Evolutionary conservation across 2,329 filamentous ascomycete species (phyloP).

Genomic region (Microthyrium microscopicum): DNA sequence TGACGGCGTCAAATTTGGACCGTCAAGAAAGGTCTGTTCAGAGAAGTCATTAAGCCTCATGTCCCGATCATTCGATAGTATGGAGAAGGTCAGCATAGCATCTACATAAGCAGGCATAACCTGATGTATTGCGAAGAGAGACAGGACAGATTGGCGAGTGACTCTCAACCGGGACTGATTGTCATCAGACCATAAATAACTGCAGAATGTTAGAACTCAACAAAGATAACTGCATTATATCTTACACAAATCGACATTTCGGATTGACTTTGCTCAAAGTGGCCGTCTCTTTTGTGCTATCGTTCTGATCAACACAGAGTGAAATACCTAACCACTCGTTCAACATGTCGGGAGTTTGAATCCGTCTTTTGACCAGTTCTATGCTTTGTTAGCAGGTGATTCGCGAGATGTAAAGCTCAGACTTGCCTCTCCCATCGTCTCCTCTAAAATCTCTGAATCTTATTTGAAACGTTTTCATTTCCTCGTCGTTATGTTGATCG

Average conservation of each 20-base stretch:
- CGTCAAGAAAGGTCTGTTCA: slow-evolving; percentile 15
- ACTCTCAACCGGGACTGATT: slow-evolving; percentile 11
- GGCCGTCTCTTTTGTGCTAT: too few species aligned
- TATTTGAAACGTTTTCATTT: too few species aligned
- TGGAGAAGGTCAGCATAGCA: slow-evolving; percentile 23
- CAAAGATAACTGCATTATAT: not conserved
- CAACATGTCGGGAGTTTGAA: too few species aligned
- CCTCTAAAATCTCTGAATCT: too few species aligned
- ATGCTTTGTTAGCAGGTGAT: too few species aligned
- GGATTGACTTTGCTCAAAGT: too few species aligned
- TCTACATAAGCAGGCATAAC: slow-evolving; percentile 26
- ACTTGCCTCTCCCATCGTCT: too few species aligned
- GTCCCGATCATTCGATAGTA: slow-evolving; percentile 16
- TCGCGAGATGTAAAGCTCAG: too few species aligned
- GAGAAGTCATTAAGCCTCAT: slow-evolving; percentile 22
- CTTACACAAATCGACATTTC: slow-evolving; percentile 15
- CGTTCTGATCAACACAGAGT: too few species aligned
- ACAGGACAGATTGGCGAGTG: slow-evolving; percentile 10
- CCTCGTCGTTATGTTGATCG: too few species aligned
- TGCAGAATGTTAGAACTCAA: slow-evolving; percentile 4
- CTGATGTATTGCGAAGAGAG: slow-evolving; percentile 18
- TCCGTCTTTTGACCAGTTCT: too few species aligned
- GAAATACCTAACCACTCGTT: too few species aligned
- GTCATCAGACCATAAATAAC: slow-evolving; percentile 12
- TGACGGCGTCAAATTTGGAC: slow-evolving; percentile 7